These are phyloP conservation scores for Tolypocladium guangdongense DNA, from an alignment of 2,329 filamentous ascomycete genomes.

Conservation along the genomic window DNA sequence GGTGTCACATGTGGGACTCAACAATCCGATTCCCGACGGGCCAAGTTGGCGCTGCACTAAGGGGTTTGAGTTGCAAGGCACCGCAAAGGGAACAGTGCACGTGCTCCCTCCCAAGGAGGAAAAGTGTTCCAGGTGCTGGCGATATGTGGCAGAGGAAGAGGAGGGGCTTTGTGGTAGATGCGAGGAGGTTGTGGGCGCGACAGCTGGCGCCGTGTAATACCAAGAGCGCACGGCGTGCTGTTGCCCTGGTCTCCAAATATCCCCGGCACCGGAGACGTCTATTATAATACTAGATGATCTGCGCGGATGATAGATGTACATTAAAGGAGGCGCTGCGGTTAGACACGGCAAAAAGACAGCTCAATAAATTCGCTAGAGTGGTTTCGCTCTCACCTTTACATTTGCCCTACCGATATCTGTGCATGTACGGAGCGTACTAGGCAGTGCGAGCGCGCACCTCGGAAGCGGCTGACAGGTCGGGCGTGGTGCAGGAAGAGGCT, in stretches of 20 bases:
- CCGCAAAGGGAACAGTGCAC: conserved; percentile 24
- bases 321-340: not conserved
- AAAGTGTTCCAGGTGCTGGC: conserved; percentile 89
- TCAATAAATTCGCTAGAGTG: no score
- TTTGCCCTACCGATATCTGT: no score
- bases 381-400: no score
- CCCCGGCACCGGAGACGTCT: not conserved
- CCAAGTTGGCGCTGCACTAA: conserved; percentile 30
- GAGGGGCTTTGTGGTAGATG: conserved; percentile 65
- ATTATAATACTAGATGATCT: not conserved
- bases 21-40: conserved; percentile 17
- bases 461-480: no score
- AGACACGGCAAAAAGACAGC: no score
- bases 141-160: conserved; percentile 59
- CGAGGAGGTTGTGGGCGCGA: conserved; percentile 44
- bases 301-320: not conserved
- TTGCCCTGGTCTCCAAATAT: not conserved
- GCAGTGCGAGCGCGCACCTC: no score
- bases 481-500: no score
- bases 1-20: conserved; percentile 51
- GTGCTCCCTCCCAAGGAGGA: conserved; percentile 38
- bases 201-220: not conserved
- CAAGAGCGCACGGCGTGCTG: not conserved
- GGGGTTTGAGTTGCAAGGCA: conserved; percentile 29
- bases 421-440: no score